Evolutionary conservation across 2,329 filamentous ascomycete species (phyloP).

Genomic region (Lasiodiplodia gonubiensis): DNA sequence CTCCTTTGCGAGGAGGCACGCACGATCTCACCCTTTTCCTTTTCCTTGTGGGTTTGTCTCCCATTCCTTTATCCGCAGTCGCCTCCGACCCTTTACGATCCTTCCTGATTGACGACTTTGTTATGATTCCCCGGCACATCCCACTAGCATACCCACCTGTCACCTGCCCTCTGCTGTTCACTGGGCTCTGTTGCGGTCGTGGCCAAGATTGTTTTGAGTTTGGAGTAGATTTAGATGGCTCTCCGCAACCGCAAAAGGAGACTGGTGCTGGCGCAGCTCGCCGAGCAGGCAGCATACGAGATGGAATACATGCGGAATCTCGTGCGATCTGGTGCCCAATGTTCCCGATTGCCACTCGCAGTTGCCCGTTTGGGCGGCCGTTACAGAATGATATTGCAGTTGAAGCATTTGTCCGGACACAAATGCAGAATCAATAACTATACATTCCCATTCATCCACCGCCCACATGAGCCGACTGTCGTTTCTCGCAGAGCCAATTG

Average conservation of each 20-base stretch:
- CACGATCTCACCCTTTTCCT: not conserved
- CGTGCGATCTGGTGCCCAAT: not conserved
- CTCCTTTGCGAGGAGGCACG: conserved; percentile 6
- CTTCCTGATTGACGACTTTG: conserved; percentile 18
- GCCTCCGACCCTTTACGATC: conserved; percentile 26
- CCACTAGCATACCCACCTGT: conserved; percentile 1
- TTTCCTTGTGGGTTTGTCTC: not conserved
- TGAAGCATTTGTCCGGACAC: too few species aligned
- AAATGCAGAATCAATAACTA: too few species aligned
- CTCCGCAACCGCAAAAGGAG: conserved; percentile 8
- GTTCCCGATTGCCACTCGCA: not conserved
- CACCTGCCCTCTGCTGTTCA: conserved; percentile 4
- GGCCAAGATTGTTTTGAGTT: conserved; percentile 16
- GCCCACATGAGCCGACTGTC: too few species aligned
- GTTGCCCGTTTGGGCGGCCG: not conserved
- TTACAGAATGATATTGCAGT: not conserved
- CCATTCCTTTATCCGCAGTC: conserved; percentile 20
- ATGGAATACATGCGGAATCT: conserved; percentile 5
- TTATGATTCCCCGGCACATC: conserved; percentile 21
- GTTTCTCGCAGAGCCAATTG: too few species aligned
- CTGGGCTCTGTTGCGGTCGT: conserved; percentile 5
- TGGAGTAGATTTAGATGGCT: conserved; percentile 24
- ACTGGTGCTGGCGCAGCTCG: conserved; percentile 19
- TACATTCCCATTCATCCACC: too few species aligned
- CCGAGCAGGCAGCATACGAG: conserved; percentile 17